Conservation (phyloP, 139 green algal species). For the Chlamydomonas incerta region DNA sequence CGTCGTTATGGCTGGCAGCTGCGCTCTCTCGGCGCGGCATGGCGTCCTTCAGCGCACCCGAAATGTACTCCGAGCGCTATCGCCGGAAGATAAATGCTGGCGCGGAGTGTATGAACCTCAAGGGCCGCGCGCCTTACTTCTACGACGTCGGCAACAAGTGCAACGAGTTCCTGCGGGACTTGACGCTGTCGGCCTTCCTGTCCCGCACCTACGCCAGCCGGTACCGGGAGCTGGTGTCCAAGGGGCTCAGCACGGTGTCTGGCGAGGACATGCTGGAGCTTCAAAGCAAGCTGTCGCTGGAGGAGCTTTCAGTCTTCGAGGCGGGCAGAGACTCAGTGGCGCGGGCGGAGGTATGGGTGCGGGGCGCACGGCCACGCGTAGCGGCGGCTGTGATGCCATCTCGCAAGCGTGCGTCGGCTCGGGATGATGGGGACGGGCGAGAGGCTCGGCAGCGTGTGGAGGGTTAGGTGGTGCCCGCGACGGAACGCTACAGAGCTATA, state of each 20-base stretch:
- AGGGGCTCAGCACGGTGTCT: constrained; percentile 55
- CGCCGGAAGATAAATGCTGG: constrained; percentile 51
- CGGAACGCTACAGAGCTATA: too few relatives aligned
- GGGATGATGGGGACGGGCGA: neutral
- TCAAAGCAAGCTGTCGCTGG: constrained; percentile 59
- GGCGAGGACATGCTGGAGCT: constrained; percentile 59
- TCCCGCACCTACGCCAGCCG: constrained; percentile 46
- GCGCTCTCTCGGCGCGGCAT: constrained; percentile 36
- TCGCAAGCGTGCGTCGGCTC: neutral
- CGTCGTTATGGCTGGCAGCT: constrained; percentile 49
- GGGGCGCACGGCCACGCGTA: constrained; percentile 4
- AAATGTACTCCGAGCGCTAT: constrained; percentile 54
- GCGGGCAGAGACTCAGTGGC: constrained; percentile 43
- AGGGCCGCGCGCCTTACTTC: constrained; percentile 50
- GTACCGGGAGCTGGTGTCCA: constrained; percentile 59
- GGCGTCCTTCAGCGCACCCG: constrained; percentile 38
- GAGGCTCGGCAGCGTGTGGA: neutral
- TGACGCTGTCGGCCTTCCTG: constrained; percentile 48
- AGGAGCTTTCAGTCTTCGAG: constrained; percentile 63
- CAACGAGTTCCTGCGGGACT: constrained; percentile 52
- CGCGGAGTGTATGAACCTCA: constrained; percentile 53
- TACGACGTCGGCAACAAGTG: constrained; percentile 60
- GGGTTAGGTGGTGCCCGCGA: too few relatives aligned
- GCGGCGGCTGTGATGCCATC: neutral
- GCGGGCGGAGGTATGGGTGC: constrained; percentile 31